Evolutionary conservation across 441 rosid species (phyloP).

Genomic region (Gossypium aridum): DNA sequence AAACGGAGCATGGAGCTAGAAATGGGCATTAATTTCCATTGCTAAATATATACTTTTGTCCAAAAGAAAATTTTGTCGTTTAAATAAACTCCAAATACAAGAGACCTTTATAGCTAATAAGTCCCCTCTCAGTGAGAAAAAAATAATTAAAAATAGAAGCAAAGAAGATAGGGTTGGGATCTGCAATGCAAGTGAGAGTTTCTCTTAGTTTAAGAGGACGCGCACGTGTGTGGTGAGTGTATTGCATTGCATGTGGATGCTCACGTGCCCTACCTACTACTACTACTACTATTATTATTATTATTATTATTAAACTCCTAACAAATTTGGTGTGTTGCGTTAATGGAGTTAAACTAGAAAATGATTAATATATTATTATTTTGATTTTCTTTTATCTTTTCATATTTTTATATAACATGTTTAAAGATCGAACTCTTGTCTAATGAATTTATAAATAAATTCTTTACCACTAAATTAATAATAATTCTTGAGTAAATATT

Average conservation of each 20-base stretch:
- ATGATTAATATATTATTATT: too few species aligned
- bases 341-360: too few species aligned
- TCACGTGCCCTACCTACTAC: neutral
- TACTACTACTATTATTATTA: too few species aligned
- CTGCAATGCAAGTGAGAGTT: neutral
- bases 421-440: too few species aligned
- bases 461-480: too few species aligned
- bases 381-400: too few species aligned
- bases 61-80: neutral
- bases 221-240: neutral
- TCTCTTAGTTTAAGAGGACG: neutral
- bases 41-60: neutral
- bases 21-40: neutral
- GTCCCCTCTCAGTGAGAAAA: neutral
- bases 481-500: too few species aligned
- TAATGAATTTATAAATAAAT: too few species aligned
- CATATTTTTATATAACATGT: too few species aligned
- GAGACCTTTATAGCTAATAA: neutral
- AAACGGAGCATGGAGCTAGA: neutral
- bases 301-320: too few species aligned
- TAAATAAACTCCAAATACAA: neutral
- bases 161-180: neutral
- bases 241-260: neutral
- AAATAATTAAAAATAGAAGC: neutral
- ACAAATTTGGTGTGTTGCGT: too few species aligned